Percentiles rank a stretch among this genome's conserved stretches.
These are phyloP conservation scores for Chlorencoelia australis DNA, from an alignment of 2,329 filamentous ascomycete genomes.

Conservation along the genomic window DNA sequence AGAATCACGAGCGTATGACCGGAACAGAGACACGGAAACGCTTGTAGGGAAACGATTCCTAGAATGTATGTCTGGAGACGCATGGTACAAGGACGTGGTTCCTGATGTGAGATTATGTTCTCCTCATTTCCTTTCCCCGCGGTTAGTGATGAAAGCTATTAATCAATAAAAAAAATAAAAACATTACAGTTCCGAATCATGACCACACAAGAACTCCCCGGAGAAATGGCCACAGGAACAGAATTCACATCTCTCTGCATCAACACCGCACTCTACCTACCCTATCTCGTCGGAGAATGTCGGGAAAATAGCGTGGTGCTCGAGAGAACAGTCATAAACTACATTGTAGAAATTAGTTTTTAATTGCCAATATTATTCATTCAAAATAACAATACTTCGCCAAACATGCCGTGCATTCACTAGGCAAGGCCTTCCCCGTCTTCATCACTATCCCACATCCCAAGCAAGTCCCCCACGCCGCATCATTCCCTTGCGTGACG, in stretches of 20 bases:
- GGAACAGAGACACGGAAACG: constrained; percentile 13
- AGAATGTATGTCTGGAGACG: constrained; percentile 53
- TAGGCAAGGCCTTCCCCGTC: constrained; percentile 25
- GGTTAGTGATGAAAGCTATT: no score
- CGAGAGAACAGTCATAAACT: constrained; percentile 49
- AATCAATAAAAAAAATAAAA: no score
- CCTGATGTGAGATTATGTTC: no score
- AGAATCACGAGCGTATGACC: no score
- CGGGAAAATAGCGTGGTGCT: constrained; percentile 60
- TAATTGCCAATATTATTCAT: no score
- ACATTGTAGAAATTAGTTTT: no score
- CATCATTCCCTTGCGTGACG: constrained; percentile 27
- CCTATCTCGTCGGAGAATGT: constrained; percentile 76
- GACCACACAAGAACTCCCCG: constrained; percentile 45
- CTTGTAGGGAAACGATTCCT: constrained; percentile 38
- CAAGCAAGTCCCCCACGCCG: constrained; percentile 31
- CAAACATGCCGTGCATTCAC: constrained; percentile 31
- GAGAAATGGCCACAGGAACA: constrained; percentile 62
- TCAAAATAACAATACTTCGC: constrained; percentile 34
- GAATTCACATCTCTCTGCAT: constrained; percentile 81
- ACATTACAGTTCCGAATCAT: constrained; percentile 55
- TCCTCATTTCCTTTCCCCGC: no score
- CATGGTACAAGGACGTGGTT: constrained; percentile 65
- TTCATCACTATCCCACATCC: constrained; percentile 33
- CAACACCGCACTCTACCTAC: constrained; percentile 79